Percentiles rank a stretch among this genome's conserved stretches.
These are phyloP conservation scores for Halenospora varia DNA, from an alignment of 495 filamentous ascomycete species.

Conservation along the genomic window DNA sequence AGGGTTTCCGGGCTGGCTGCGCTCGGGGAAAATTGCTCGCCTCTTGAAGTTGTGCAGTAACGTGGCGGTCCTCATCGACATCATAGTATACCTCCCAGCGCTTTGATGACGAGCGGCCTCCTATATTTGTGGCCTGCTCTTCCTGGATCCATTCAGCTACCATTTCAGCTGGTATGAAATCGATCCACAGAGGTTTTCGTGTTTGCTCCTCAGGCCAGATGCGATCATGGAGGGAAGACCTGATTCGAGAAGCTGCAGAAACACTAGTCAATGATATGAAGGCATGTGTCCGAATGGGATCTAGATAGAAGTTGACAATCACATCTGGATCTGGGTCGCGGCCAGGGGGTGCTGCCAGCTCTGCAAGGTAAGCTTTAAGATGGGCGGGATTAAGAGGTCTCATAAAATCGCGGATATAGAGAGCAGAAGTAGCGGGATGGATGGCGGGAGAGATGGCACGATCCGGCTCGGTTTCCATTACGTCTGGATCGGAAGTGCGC, in stretches of 20 bases:
- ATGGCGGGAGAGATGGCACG: slow-evolving; percentile 57
- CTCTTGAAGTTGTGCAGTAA: slow-evolving; percentile 54
- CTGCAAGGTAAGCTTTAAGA: slow-evolving; percentile 63
- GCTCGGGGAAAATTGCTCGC: slow-evolving; percentile 22
- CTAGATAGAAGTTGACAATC: slow-evolving; percentile 70
- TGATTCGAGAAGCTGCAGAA: slow-evolving; percentile 72
- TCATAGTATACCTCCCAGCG: slow-evolving; percentile 74
- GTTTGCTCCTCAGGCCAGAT: slow-evolving; percentile 86
- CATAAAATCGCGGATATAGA: slow-evolving; percentile 92
- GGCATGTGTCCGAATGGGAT: slow-evolving; percentile 83
- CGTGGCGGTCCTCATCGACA: slow-evolving; percentile 48
- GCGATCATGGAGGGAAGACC: slow-evolving; percentile 68
- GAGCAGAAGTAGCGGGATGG: slow-evolving; percentile 76
- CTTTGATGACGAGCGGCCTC: slow-evolving; percentile 35
- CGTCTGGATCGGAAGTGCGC: slow-evolving; percentile 4
- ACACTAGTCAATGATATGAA: slow-evolving; percentile 67
- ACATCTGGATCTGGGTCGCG: slow-evolving; percentile 43
- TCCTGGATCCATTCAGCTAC: slow-evolving; percentile 69
- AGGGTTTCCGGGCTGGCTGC: slow-evolving; percentile 33
- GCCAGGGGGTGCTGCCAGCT: slow-evolving; percentile 59
- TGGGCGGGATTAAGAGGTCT: slow-evolving; percentile 66
- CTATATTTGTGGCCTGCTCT: slow-evolving; percentile 54
- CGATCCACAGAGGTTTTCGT: slow-evolving; percentile 80
- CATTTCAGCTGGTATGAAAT: slow-evolving; percentile 80
- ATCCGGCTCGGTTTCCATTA: slow-evolving; percentile 18